These are phyloP conservation scores for Diaporthe nobilis DNA, from an alignment of 2,329 filamentous ascomycete genomes.

Conservation along the genomic window DNA sequence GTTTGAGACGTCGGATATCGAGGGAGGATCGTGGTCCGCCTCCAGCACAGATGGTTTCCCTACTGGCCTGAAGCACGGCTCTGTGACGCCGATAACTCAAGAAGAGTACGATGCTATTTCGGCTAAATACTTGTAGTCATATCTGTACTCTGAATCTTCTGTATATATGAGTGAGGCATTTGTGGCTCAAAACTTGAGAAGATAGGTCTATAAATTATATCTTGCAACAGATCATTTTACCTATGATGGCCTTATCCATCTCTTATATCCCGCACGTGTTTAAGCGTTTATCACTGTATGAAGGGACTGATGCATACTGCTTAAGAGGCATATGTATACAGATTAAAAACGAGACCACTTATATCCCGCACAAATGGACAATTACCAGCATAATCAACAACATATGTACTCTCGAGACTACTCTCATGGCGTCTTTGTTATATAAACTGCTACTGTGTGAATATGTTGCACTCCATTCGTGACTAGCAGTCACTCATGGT, in stretches of 20 bases:
- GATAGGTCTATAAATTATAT: background rate
- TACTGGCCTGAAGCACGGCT: slow-evolving; percentile 62
- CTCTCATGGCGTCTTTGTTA: accelerated
- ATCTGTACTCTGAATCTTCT: background rate
- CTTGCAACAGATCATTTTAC: background rate
- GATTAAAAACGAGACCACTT: too few relatives aligned
- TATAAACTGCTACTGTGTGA: background rate
- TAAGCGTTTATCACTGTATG: too few relatives aligned
- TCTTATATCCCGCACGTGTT: too few relatives aligned
- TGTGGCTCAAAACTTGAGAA: too few relatives aligned
- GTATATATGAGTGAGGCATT: background rate
- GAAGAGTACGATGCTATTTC: slow-evolving; percentile 54
- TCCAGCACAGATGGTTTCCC: slow-evolving; percentile 57
- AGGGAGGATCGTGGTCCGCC: slow-evolving; percentile 54
- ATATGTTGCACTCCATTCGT: background rate
- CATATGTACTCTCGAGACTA: background rate
- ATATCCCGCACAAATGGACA: too few relatives aligned
- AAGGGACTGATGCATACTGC: too few relatives aligned
- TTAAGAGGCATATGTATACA: too few relatives aligned
- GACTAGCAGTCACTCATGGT: background rate
- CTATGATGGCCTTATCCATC: background rate
- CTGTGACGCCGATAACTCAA: slow-evolving; percentile 59
- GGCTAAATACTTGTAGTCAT: slow-evolving; percentile 18
- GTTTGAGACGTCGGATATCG: slow-evolving; percentile 58
- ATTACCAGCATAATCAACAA: background rate